Base-by-base conservation (phyloP, 371 early-diverging fungal genomes). In the Synchytrium microbalum region DNA sequence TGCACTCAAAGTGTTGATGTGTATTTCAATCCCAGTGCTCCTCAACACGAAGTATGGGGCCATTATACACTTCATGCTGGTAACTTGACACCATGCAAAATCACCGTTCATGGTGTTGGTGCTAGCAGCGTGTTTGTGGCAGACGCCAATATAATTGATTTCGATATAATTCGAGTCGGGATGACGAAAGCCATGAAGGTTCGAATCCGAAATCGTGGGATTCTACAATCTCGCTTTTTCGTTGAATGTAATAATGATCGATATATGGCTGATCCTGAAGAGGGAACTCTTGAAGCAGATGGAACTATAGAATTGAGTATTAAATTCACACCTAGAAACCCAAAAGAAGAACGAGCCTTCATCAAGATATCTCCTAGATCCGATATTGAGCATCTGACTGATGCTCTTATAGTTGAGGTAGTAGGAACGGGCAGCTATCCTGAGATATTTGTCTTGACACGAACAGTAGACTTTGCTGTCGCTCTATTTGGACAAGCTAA, bases 231-330 rank as follows among this genome's bases (percentile, higher is more conserved):
- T 19, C 64, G 68, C 30, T 77, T 73, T 61, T 77, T 75, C 64
- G 68, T 77, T 3, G 79, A 82, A 67, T 71, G 70, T 61, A 62
- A 66, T 27, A 59, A 71, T 29, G 31, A 24, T 64, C 54, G 58
- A 23, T 75, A 76, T 67, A 55, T 72, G 2, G 76, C 72, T 0
- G 80, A 82, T 59, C 83, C 83, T 1, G 83, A 82, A 65, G 72
- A 78, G 60, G 83, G 80, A 8, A 30, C 77, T 19, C 62, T 82
- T 25, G 79, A 79, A 54, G 78, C 78, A 1, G 75, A 73, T 38
- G 77, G 74, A 2, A 16, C 25, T 0, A 55, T 73, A 16, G 78
- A 78, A 1, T 27, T 78, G 16, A 25, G 55, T 0, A 72, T 80
- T 1, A 69, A 69, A 19, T 80, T 73, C 64, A 58, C 59, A 3